phyloP scores from a whole-genome alignment of 805 yeast genomes.

The Pichia sporocuriosa region DNA sequence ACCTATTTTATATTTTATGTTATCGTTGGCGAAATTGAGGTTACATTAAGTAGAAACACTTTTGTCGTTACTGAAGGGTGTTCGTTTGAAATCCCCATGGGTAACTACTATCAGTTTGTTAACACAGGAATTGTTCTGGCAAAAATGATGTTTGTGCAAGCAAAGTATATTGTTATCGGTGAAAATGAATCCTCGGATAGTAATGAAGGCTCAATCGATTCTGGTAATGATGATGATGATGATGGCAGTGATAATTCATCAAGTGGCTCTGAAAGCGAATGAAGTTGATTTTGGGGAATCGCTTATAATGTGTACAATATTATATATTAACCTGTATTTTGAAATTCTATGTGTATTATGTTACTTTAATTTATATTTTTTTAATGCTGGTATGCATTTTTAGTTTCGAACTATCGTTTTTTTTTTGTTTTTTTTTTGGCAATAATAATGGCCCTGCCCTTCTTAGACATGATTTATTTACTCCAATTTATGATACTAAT shows the following conservation, averaged over 20 bases:
- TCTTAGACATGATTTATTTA: no score
- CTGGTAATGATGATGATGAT: conserved; percentile 11
- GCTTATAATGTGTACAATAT: no score
- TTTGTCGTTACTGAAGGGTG: conserved; percentile 68
- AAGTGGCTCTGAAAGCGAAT: no score
- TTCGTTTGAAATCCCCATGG: conserved; percentile 75
- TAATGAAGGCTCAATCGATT: conserved; percentile 21
- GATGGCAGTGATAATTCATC: neutral
- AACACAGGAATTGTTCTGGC: conserved; percentile 56
- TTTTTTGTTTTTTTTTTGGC: no score
- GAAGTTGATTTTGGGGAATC: no score
- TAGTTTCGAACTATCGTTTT: no score
- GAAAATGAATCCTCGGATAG: conserved; percentile 24
- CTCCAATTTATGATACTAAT: no score
- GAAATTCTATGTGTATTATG: no score
- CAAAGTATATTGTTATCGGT: conserved; percentile 36
- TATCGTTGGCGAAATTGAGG: conserved; percentile 62
- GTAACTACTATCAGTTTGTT: conserved; percentile 61
- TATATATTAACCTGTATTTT: no score
- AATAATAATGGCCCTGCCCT: no score
- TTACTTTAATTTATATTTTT: no score
- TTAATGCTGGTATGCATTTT: no score
- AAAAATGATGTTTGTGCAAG: conserved; percentile 70
- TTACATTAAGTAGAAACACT: conserved; percentile 48
- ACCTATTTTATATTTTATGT: conserved; percentile 73